Evolutionary conservation across 176 grass and related monocot genomes (phyloP).

Genomic region (Ampelocalamus luodianensis): DNA sequence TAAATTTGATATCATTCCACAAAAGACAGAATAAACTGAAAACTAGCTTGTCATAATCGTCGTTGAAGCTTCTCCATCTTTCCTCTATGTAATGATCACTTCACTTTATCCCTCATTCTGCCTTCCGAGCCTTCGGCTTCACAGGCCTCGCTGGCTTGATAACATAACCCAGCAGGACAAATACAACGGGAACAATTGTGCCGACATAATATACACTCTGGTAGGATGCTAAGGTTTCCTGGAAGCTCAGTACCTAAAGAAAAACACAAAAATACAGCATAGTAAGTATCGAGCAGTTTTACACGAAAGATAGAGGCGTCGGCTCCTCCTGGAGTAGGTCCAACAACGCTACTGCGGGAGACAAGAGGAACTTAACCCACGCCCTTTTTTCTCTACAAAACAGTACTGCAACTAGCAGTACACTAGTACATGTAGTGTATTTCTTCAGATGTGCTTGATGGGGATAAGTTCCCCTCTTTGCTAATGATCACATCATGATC

Average conservation of each 20-base stretch:
- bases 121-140: constrained; percentile 74
- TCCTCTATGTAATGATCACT: constrained; percentile 18
- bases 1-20: constrained; percentile 30
- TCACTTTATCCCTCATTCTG: constrained; percentile 53
- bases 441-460: not conserved
- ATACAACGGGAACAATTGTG: constrained; percentile 75
- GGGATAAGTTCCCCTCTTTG: not conserved
- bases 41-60: constrained; percentile 36
- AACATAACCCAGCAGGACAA: constrained; percentile 67
- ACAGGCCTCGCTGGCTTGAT: constrained; percentile 79
- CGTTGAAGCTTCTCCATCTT: constrained; percentile 31
- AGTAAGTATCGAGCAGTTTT: not conserved
- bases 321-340: not conserved
- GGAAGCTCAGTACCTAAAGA: constrained; percentile 84
- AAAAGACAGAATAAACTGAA: constrained; percentile 35
- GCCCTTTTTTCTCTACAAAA: not conserved
- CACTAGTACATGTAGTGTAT: not conserved
- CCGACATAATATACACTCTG: constrained; percentile 85
- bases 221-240: constrained; percentile 90
- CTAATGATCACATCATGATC: constrained; percentile 10
- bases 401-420: not conserved
- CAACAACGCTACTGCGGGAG: not conserved
- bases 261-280: not conserved
- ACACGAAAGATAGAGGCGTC: not conserved
- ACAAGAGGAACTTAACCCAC: not conserved